Evolutionary conservation across 2,329 filamentous ascomycete genomes (phyloP), one percentile per base, ranked within the genome.

Genomic region (Aspergillus clavatus): DNA sequence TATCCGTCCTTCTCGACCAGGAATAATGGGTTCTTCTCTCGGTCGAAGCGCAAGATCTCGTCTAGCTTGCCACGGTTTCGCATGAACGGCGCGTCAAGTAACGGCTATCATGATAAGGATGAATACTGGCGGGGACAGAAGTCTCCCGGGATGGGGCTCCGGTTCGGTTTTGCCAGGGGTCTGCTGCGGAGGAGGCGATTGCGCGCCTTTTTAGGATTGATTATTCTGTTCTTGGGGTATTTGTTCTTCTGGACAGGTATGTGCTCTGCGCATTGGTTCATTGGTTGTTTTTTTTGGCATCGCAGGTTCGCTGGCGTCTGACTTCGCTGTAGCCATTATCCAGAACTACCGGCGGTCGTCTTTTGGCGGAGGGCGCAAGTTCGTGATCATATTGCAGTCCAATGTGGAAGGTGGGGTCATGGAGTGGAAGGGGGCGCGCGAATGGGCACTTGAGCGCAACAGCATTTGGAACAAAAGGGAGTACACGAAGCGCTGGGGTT

Each of bases 401-500:
- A 98, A 98, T 62, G 80, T 95, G 52, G 93, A 93, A 39, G 93
- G 93, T 48, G 93, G 93, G 59, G 93, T 98, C 6, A 97, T 97
- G 89, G 91, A 96, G 63, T 96, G 89, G 91, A 98, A 98, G 69
- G 91, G 91, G 0, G 87, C 91, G 16, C 81, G 90, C 50, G 93
- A 98, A 72, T 98, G 93, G 93, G 93, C 93, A 1, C 95, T 97
- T 60, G 93, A 98, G 72, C 80, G 93, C 66, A 90, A 97, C 72
- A 97, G 91, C 63, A 82, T 97, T 43, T 84, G 84, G 66, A 98
- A 98, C 72, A 98, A 98, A 76, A 84, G 86, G 64, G 86, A 84
- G 61, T 98, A 98, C 63, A 85, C 83, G 2, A 77, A 81, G 26
- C 79, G 78, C 65, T 97, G 93, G 90, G 93, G 93, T 11, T 97